Conservation (phyloP, 441 rosid genomes). For the Pelargonium myrrhifolium region DNA sequence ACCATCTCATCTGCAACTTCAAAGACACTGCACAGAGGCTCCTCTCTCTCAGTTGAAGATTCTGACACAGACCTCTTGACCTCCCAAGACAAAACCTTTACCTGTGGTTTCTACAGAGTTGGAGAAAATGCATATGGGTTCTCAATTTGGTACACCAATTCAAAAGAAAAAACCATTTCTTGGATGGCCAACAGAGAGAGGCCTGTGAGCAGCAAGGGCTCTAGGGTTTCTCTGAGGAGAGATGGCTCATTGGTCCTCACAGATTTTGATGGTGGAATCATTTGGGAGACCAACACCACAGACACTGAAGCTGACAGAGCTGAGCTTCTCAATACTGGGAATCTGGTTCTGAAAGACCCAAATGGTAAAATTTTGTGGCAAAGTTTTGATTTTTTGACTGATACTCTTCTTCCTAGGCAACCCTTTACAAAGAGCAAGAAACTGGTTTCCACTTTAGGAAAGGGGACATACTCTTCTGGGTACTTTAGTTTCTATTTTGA, state of each 20-base stretch:
- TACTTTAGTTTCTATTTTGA: conserved; percentile 28
- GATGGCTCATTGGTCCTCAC: conserved; percentile 33
- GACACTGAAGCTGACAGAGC: conserved; percentile 17
- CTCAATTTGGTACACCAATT: conserved; percentile 36
- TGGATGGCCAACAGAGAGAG: conserved; percentile 46
- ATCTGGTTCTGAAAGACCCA: conserved; percentile 27
- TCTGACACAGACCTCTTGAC: conserved; percentile 15
- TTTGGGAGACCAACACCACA: conserved; percentile 32
- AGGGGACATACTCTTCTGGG: conserved; percentile 29
- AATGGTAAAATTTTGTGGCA: conserved; percentile 30
- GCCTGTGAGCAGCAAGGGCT: conserved; percentile 41
- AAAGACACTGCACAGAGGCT: conserved; percentile 18
- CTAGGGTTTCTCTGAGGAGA: conserved; percentile 24
- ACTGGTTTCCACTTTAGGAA: conserved; percentile 26
- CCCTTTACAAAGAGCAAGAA: conserved; percentile 23
- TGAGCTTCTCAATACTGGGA: conserved; percentile 34
- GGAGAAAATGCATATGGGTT: conserved; percentile 43
- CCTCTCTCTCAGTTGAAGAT: conserved; percentile 30
- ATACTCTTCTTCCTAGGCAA: conserved; percentile 45
- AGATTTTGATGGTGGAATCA: conserved; percentile 29
- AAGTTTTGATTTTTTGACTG: conserved; percentile 41
- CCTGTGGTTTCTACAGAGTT: conserved; percentile 32
- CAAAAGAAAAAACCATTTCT: conserved; percentile 29
- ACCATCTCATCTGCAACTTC: conserved; percentile 7
- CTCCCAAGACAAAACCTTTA: conserved; percentile 31